Conservation (phyloP, 1,284 basidiomycete species). For the Xanthoconium separans region DNA sequence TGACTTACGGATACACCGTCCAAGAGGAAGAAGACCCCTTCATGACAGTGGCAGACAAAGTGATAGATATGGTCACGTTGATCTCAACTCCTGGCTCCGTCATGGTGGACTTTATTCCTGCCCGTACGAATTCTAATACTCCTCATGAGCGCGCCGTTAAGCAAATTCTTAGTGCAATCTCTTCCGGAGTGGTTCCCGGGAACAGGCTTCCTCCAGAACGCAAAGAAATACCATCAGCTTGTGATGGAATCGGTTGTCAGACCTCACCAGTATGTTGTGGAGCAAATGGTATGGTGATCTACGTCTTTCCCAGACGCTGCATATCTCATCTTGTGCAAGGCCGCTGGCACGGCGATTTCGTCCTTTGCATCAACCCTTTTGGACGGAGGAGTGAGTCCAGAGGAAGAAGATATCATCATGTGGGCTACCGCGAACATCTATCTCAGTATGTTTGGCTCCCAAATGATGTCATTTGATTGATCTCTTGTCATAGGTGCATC, state of each 20-base stretch:
- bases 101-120: conserved; percentile 33
- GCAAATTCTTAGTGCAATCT: conserved; percentile 32
- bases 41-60: conserved; percentile 24
- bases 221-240: conserved; percentile 35
- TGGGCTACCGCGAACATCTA: conserved; percentile 16
- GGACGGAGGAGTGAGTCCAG: conserved; percentile 11
- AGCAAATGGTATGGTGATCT: conserved; percentile 37
- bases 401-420: conserved; percentile 29
- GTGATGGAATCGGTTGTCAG: conserved; percentile 33
- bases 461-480: background rate
- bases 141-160: background rate
- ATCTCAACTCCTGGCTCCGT: conserved; percentile 20
- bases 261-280: conserved; percentile 40
- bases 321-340: conserved; percentile 27
- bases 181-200: conserved; percentile 54
- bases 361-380: conserved; percentile 37
- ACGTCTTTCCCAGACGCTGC: background rate
- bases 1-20: conserved; percentile 25
- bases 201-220: conserved; percentile 42
- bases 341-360: conserved; percentile 35
- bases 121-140: conserved; percentile 15
- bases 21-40: conserved; percentile 28
- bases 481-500: conserved; percentile 20
- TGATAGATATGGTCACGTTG: conserved; percentile 13
- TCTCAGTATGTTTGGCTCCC: conserved; percentile 8